A percentile compares a stretch with the other conserved stretches of the same genome.
Conservation (phyloP, 768 basidiomycete genomes). For the Chlorophyllum brunneum region DNA sequence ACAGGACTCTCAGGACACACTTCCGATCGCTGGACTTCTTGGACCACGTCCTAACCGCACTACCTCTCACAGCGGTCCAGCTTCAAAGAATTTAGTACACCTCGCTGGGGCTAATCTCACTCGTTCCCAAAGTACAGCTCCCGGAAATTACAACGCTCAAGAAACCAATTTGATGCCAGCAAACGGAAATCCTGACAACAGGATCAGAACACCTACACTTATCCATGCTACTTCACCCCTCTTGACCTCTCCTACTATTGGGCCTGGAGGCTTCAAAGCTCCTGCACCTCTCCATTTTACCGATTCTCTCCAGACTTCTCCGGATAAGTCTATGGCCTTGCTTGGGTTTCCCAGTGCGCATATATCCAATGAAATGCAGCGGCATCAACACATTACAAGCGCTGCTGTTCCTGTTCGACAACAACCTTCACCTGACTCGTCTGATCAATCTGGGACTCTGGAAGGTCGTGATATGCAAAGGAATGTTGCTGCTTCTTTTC, state of each 20-base stretch:
- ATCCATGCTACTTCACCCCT: background rate
- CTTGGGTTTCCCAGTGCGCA: slow-evolving; percentile 4
- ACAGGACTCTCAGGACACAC: background rate
- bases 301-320: background rate
- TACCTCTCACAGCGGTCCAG: background rate
- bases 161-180: background rate
- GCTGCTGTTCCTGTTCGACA: background rate
- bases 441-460: background rate
- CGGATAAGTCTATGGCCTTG: background rate
- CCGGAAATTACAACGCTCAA: background rate
- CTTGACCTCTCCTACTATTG: background rate
- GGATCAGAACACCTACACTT: slow-evolving; percentile 1
- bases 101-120: background rate
- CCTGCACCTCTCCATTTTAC: background rate
- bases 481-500: background rate
- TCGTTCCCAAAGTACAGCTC: slow-evolving; percentile 4
- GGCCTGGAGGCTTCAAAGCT: background rate
- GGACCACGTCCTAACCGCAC: background rate
- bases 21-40: background rate
- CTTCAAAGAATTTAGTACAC: slow-evolving; percentile 3
- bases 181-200: background rate
- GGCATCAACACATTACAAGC: background rate
- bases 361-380: slow-evolving; percentile 1
- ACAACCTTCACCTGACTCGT: slow-evolving; percentile 5
- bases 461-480: background rate